Percentiles rank a stretch among this genome's conserved stretches.
phyloP scores from a whole-genome alignment of 345 rosid species.

The Linum usitatissimum region DNA sequence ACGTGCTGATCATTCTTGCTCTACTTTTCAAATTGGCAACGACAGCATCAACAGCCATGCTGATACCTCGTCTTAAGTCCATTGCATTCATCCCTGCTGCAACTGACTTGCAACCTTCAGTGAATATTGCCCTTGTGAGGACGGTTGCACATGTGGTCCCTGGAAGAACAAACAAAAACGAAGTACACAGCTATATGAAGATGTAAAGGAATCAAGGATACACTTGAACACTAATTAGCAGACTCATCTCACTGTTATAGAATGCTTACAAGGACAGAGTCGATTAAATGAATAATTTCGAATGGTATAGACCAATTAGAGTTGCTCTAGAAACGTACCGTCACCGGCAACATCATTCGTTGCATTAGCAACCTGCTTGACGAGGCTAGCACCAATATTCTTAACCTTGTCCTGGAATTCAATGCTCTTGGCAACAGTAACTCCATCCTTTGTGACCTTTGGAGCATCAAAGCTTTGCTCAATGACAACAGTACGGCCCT shows the following conservation, averaged over 20 bases:
- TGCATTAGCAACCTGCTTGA: slow-evolving; percentile 98
- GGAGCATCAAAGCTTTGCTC: slow-evolving; percentile 98
- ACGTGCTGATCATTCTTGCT: slow-evolving; percentile 9
- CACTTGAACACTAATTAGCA: no score
- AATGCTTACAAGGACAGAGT: no score
- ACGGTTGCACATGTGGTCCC: slow-evolving; percentile 98
- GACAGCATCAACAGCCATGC: slow-evolving; percentile 70
- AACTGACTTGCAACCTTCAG: slow-evolving; percentile 95
- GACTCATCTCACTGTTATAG: no score
- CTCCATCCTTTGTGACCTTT: slow-evolving; percentile 97
- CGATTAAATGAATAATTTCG: no score
- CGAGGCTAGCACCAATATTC: slow-evolving; percentile 95
- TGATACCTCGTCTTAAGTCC: slow-evolving; percentile 88
- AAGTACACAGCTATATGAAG: not conserved
- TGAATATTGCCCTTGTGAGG: slow-evolving; percentile 73
- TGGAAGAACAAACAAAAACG: slow-evolving; percentile 15
- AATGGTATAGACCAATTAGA: no score
- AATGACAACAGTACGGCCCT: slow-evolving; percentile 94
- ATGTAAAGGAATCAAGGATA: no score
- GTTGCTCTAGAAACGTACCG: slow-evolving; percentile 51
- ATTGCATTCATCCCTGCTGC: slow-evolving; percentile 95
- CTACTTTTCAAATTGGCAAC: slow-evolving; percentile 5
- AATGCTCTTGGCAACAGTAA: slow-evolving; percentile 92
- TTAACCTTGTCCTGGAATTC: slow-evolving; percentile 83
- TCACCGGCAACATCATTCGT: slow-evolving; percentile 94